Base-by-base conservation (phyloP, 768 basidiomycete genomes). In the Galerina sulciceps region DNA sequence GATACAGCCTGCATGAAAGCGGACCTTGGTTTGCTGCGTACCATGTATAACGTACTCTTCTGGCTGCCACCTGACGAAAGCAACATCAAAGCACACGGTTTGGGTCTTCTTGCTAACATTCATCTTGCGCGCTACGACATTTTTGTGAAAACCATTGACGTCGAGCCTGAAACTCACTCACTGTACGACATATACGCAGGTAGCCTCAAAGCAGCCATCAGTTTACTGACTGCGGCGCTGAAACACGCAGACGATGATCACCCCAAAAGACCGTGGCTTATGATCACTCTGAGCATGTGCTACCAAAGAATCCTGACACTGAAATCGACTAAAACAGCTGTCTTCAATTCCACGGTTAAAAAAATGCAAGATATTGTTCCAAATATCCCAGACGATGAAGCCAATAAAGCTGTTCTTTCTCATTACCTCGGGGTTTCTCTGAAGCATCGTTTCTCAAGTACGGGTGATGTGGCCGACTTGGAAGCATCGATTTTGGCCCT, bases 101-200 rank as follows among this genome's bases (percentile, higher is more conserved):
- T 60, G 11, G 49, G 41, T 36, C 26, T 60, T 14, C 47, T 60
- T 4, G 59, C 59, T 1, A 60, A 60, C n/a, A 43, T 60, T 11
- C 49, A 55, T 22, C 36, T 60, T 5, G 41, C 54, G 3, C 53
- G 59, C 5, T 60, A 60, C 35, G 59, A 60, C 23, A 5, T 40
- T 1, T 60, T 50, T 14, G 35, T 55, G 15, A 50, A 51, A 13
- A 38, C 52, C 9, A 34, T 41, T 23, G 59, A 48, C 1, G 59
- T 52, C 14, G 35, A 51, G 6, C 40, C 40, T 1, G 17, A 31
- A 0, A 6, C 36, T 0, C 45, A 55, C 17, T 42, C 59, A 0
- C 51, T 60, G 48, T 55, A 55, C 22, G 13, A 36, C n/a, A 44
- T 60, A 18, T 60, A 60, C 53, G 11, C 23, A 3, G 37, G 42